Evolutionary conservation across 495 filamentous ascomycete genomes (phyloP).

Genomic region (Penicillium cataractarum): DNA sequence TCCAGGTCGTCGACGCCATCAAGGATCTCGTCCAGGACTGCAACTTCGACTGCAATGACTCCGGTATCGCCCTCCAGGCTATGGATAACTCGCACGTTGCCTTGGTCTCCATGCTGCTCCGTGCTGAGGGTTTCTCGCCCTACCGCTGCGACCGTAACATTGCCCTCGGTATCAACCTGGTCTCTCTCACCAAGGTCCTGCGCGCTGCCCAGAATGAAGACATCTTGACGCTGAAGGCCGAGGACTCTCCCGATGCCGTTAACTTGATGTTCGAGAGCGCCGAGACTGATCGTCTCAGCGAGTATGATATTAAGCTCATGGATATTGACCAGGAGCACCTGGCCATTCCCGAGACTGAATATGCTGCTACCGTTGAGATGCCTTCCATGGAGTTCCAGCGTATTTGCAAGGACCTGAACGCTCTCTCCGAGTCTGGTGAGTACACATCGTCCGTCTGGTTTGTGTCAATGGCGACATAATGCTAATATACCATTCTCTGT

Average conservation of each 20-base stretch:
- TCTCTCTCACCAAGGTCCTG: conserved; percentile 95
- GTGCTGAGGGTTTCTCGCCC: conserved; percentile 91
- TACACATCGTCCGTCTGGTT: neutral
- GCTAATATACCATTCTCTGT: neutral
- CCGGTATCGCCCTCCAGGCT: conserved; percentile 94
- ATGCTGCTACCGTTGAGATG: conserved; percentile 89
- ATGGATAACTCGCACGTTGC: conserved; percentile 99
- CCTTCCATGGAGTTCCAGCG: conserved; percentile 89
- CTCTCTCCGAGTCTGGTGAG: conserved; percentile 91
- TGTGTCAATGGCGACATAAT: neutral
- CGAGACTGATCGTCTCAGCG: conserved; percentile 87
- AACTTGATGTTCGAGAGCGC: conserved; percentile 95
- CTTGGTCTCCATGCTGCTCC: conserved; percentile 97
- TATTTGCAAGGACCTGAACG: conserved; percentile 89
- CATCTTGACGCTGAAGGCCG: conserved; percentile 93
- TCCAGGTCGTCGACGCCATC: conserved; percentile 95
- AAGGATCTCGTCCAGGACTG: conserved; percentile 99
- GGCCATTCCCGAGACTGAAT: conserved; percentile 98
- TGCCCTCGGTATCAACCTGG: conserved; percentile 94
- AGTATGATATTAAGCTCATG: conserved; percentile 99
- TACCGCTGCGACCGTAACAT: conserved; percentile 99
- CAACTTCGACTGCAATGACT: conserved; percentile 99
- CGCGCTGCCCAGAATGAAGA: conserved; percentile 94
- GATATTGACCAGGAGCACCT: conserved; percentile 99
- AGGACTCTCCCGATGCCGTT: conserved; percentile 92